Evolutionary conservation across 495 filamentous ascomycete species (phyloP), one percentile per base, ranked within the genome.

Genomic region (Penicillium simplicissimum): DNA sequence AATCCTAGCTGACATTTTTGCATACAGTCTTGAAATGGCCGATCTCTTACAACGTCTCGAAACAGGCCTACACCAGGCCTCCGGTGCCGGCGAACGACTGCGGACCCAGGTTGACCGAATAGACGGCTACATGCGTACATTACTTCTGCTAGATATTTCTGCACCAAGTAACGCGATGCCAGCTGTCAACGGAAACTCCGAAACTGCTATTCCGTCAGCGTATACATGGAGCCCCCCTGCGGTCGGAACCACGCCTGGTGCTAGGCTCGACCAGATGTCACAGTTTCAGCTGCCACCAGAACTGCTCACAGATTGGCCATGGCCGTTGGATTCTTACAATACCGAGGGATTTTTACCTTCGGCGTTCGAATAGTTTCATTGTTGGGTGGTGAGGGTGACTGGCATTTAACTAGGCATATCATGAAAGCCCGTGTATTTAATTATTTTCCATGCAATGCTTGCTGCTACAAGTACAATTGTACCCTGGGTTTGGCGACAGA

Each of bases 31-130:
- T 67, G 64, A 77, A 55, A 82, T 84, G 76, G 81, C 80, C 15
- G 71, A 78, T 37, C 74, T 84, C 17, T 74, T 84, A 9, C 65
- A 76, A 36, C 77, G 70, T 37, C 72, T 84, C 31, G 80, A 82
- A 67, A 67, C 62, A 25, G 73, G 74, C 28, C 66, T 79, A 13
- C 71, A 77, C 36, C 74, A 70, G 4, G 71, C 73, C 49, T 69
- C 74, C 3, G 77, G 79, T 48, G 75, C 76, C 23, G 74, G 74
- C 31, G 62, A 70, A 56, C 73, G 74, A 28, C 72, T 83, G 0
- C 74, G 79, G 10, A 61, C 63, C 33, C 78, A 81, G 23, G 74
- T 83, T 6, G 70, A 76, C 8, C 72, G 73, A 37, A 81, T 83
- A 35, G 81, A 83, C 63, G 73, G 76, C 31, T 82, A 80, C 62